phyloP scores from a whole-genome alignment of 2,329 filamentous ascomycete genomes.

The Neopestalotiopsis clavispora region DNA sequence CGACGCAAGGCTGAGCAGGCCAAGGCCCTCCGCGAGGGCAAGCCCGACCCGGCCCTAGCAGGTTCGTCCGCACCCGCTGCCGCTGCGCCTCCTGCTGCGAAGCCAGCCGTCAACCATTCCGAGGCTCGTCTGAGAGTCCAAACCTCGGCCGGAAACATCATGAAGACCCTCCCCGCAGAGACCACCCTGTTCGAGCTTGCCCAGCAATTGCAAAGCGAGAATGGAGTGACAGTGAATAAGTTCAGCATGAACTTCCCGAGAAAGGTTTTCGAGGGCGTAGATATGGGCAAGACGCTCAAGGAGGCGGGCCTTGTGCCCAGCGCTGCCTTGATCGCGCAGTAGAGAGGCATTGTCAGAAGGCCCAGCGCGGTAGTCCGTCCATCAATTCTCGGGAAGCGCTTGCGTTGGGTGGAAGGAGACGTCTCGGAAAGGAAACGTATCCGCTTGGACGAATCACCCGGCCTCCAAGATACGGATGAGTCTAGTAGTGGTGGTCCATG shows the following conservation, averaged over 20 bases:
- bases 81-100: slow-evolving; percentile 50
- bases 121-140: slow-evolving; percentile 85
- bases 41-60: slow-evolving; percentile 48
- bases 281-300: slow-evolving; percentile 90
- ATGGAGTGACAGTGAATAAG: slow-evolving; percentile 70
- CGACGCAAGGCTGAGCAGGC: slow-evolving; percentile 83
- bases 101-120: slow-evolving; percentile 72
- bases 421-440: background rate
- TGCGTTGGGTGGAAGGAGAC: background rate
- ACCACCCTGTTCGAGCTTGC: slow-evolving; percentile 94
- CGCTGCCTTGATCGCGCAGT: slow-evolving; percentile 81
- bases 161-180: slow-evolving; percentile 87
- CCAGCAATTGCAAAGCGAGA: slow-evolving; percentile 73
- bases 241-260: slow-evolving; percentile 88
- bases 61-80: slow-evolving; percentile 50
- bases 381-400: background rate
- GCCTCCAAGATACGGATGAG: background rate
- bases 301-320: slow-evolving; percentile 91
- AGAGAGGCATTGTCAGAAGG: background rate
- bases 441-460: background rate
- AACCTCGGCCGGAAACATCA: slow-evolving; percentile 74
- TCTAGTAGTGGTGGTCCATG: background rate
- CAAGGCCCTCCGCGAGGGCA: slow-evolving; percentile 86
- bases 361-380: background rate
- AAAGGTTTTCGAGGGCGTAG: slow-evolving; percentile 75